Base-by-base conservation (phyloP, 345 rosid species). In the Jatropha curcas region DNA sequence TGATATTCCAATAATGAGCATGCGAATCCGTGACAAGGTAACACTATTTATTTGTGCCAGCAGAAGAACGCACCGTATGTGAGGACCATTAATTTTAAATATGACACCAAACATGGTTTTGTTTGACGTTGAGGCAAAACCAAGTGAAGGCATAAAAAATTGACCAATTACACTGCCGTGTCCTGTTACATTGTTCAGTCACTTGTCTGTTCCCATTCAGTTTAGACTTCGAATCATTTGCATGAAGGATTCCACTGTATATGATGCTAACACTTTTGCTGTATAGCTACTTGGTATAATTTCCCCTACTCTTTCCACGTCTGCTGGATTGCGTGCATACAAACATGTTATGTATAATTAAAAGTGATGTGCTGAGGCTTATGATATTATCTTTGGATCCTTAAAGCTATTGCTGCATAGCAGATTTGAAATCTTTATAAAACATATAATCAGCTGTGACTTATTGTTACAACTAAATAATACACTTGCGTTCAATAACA, bases 1-100 rank as follows among this genome's bases (percentile, higher is more conserved):
- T 57, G 84, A 82, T 57, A 90, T 92, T 77, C 97, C 90, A 27
- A 81, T 71, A 53, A 92, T 92, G 97, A 92, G 96, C 66, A 92
- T 94, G 98, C 84, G 52, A 71, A 90, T 85, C 73, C 90, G 91
- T 19, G 97, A 94, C 78, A 92, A 90, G 96, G 97, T 94, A 84
- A 56, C 12, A 28, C 71, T 41, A 46, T 62, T 30, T 71, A 31
- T 17, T 17, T 50, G 33, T 41, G 39, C 63, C 35, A 45, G 14
- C n/a, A 27, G 56, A 46, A 22, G 45, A 25, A 24, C 24, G 17
- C 11, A 39, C 34, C 37, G 33, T 46, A 39, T 37, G 39, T 9
- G 19, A 37, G 60, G 24, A 4, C 48, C 4, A 3, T 52, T 20
- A 51, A 52, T n/a, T 34, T 52, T 7, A 28, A 51, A 48, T 74